These are phyloP conservation scores for Aspergillus tanneri DNA, from an alignment of 2,329 filamentous ascomycete species.

Conservation along the genomic window DNA sequence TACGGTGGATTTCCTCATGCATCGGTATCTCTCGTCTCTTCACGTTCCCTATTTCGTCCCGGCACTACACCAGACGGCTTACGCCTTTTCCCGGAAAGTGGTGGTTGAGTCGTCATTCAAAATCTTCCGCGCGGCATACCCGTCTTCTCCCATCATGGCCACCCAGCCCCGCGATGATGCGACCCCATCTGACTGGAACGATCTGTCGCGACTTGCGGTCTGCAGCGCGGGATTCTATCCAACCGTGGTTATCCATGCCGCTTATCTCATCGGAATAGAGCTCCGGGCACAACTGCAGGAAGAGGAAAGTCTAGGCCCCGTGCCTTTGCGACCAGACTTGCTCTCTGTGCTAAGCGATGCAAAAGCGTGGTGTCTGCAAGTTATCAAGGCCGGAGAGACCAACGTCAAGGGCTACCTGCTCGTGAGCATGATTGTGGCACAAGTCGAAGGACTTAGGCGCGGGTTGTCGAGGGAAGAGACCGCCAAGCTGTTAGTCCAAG, in stretches of 20 bases:
- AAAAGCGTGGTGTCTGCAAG: conserved; percentile 40
- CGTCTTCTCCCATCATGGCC: conserved; percentile 20
- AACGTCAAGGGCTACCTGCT: conserved; percentile 57
- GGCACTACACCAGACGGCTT: conserved; percentile 23
- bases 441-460: conserved; percentile 45
- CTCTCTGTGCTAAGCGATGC: conserved; percentile 41
- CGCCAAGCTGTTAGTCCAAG: conserved; percentile 34
- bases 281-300: conserved; percentile 30
- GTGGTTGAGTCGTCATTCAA: conserved; percentile 51
- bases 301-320: conserved; percentile 27
- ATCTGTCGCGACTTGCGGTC: conserved; percentile 41
- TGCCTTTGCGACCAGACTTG: conserved; percentile 28
- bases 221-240: conserved; percentile 38
- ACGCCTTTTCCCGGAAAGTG: conserved; percentile 52
- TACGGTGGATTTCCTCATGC: conserved; percentile 29
- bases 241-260: conserved; percentile 18
- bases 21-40: conserved; percentile 29
- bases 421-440: conserved; percentile 37
- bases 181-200: conserved; percentile 17
- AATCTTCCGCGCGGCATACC: conserved; percentile 45
- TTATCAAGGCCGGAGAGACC: conserved; percentile 53
- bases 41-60: conserved; percentile 31
- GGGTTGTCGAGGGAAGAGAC: conserved; percentile 40
- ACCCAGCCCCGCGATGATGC: conserved; percentile 7
- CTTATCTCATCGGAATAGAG: conserved; percentile 25